Conservation (phyloP, 768 basidiomycete species). For the Phlebiopsis gigantea region DNA sequence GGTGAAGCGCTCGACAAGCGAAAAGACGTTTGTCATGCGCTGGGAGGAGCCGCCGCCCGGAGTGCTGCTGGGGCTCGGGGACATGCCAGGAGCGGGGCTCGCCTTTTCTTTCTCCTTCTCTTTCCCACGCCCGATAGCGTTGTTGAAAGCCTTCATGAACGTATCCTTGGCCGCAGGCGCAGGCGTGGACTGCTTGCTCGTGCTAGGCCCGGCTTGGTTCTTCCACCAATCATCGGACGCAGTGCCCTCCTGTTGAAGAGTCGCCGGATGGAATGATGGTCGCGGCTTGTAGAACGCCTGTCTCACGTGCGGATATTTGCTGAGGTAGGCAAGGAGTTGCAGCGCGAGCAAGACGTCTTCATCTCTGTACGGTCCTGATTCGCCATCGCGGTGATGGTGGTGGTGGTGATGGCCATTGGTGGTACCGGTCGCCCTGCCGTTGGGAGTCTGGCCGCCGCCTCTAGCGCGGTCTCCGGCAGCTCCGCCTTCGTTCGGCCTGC, state of each 20-base stretch:
- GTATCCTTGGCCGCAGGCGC: conserved; percentile 27
- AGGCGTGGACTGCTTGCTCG: conserved; percentile 17
- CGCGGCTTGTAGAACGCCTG: conserved; percentile 92
- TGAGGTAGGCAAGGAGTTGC: conserved; percentile 92
- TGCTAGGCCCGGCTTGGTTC: conserved; percentile 5
- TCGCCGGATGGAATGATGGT: conserved; percentile 76
- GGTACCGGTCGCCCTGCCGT: conserved; percentile 13
- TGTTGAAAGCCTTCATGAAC: conserved; percentile 43
- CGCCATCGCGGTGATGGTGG: conserved; percentile 32
- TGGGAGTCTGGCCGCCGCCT: conserved; percentile 3
- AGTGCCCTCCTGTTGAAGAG: conserved; percentile 29
- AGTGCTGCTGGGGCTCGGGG: conserved; percentile 10
- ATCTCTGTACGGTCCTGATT: conserved; percentile 76
- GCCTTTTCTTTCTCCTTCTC: conserved; percentile 33
- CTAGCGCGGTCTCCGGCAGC: conserved; percentile 4
- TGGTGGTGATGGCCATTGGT: conserved; percentile 22
- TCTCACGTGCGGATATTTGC: conserved; percentile 96
- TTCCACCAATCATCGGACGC: background rate
- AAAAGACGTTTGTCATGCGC: conserved; percentile 88
- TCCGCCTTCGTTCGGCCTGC: background rate
- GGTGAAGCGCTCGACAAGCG: conserved; percentile 93
- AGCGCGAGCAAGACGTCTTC: conserved; percentile 89
- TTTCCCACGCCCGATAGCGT: conserved; percentile 40
- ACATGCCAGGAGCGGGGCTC: conserved; percentile 7
- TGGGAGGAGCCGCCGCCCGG: conserved; percentile 17